These are phyloP conservation scores for Trichoderma lentiforme DNA, from an alignment of 2,329 filamentous ascomycete genomes.

Conservation along the genomic window DNA sequence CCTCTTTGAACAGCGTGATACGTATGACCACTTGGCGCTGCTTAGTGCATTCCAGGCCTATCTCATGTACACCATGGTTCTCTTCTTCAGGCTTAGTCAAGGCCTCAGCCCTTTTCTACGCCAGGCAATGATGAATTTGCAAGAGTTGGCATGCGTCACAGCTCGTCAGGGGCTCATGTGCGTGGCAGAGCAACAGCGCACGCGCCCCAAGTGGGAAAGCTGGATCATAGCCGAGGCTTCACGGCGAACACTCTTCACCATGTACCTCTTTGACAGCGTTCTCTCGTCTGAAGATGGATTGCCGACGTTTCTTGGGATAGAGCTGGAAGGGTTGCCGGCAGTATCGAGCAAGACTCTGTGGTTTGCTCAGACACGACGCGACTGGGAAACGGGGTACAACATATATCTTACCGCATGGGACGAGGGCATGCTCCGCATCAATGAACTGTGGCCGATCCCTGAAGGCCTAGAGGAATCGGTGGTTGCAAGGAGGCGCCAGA, in stretches of 20 bases:
- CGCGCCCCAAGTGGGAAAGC: conserved; percentile 47
- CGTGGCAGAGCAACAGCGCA: conserved; percentile 36
- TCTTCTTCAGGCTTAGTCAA: conserved; percentile 41
- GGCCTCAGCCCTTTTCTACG: conserved; percentile 34
- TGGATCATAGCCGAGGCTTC: conserved; percentile 55
- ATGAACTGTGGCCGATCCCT: conserved; percentile 49
- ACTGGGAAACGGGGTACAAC: conserved; percentile 46
- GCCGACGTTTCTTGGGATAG: conserved; percentile 47
- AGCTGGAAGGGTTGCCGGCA: conserved; percentile 43
- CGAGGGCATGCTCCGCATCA: conserved; percentile 41
- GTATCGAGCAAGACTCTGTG: conserved; percentile 43
- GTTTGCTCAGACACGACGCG: conserved; percentile 34
- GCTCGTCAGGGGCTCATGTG: conserved; percentile 43
- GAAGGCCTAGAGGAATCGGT: conserved; percentile 30
- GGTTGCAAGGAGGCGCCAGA: conserved; percentile 30
- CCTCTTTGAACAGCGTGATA: conserved; percentile 30
- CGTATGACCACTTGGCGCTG: conserved; percentile 28
- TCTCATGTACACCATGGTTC: conserved; percentile 48
- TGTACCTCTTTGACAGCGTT: conserved; percentile 53
- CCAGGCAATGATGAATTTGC: conserved; percentile 46
- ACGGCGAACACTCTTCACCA: conserved; percentile 47
- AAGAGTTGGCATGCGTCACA: conserved; percentile 45
- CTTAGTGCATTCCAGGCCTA: conserved; percentile 51
- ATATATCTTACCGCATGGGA: conserved; percentile 40
- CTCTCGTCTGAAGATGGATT: conserved; percentile 42